Base-by-base conservation (phyloP, 2,329 filamentous ascomycete species). In the Cytospora schulzeri region DNA sequence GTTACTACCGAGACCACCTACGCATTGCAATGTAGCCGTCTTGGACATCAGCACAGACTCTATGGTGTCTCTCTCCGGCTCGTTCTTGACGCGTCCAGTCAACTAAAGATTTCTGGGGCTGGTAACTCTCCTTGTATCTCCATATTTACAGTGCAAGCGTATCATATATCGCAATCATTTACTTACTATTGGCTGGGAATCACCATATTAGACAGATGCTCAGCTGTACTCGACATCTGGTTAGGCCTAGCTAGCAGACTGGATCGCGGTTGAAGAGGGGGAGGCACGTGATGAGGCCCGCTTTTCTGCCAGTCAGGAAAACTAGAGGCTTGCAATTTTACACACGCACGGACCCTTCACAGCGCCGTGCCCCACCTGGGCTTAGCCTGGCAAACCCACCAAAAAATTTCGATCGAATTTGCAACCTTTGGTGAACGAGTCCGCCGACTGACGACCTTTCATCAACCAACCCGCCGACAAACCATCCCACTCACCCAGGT, bases 341-440 rank as follows among this genome's bases (percentile, higher is more conserved):
- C n/a, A 6, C 9, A 22, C n/a, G 45, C 45, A 48, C 45, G 45
- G 45, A 19, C n/a, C 45, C 6, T 22, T 24, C 3, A 14, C 1
- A 48, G 45, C n/a, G 7, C 45, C 45, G 45, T 48, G 45, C 45
- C 45, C 45, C 45, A 24, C 45, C 45, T 48, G 45, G 45, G 45
- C 45, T 48, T 48, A 9, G 45, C n/a, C 52, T 62, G 38, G 60
- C 60, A 62, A 62, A 62, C 60, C 60, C 60, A 62, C 60, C 60
- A 62, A 57, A 65, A 62, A 62, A 66, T 56, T 66, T 65, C 52
- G 19, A 59, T 57, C 38, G 45, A 66, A 63, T 66, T 60, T 53
- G 60, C 60, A 58, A 29, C 54, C 15, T 35, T 24, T 33, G 45
- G 22, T 22, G 45, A 48, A 7, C 15, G 52, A 29, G 29, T 35